phyloP scores from a whole-genome alignment of 139 green algal genomes.

The Chlamydomonas incerta region DNA sequence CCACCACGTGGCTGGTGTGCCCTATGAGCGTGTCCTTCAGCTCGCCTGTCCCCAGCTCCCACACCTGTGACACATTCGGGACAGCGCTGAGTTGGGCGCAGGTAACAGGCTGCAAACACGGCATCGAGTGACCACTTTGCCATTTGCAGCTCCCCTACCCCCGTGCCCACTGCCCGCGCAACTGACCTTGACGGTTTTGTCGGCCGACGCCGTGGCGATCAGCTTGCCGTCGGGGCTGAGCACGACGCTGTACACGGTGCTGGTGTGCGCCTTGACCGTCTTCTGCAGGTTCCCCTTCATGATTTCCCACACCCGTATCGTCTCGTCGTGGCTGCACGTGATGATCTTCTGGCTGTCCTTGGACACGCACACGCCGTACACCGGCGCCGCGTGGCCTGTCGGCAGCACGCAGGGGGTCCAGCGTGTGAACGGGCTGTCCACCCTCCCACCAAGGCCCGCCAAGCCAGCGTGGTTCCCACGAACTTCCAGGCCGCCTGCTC shows the following conservation, averaged over 20 bases:
- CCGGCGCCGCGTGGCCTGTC: constrained; percentile 51
- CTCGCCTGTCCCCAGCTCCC: constrained; percentile 47
- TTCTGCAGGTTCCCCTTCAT: constrained; percentile 55
- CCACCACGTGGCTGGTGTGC: constrained; percentile 56
- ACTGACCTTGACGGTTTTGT: constrained; percentile 51
- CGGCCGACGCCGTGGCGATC: constrained; percentile 50
- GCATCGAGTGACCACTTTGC: no score
- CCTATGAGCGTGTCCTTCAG: constrained; percentile 49
- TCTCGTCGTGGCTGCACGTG: constrained; percentile 52
- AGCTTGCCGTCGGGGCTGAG: constrained; percentile 51
- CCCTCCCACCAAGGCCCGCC: no score
- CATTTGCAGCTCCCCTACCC: no score
- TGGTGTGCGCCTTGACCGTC: constrained; percentile 51
- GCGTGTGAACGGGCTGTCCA: no score
- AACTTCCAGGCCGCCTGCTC: no score
- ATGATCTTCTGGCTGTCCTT: constrained; percentile 56
- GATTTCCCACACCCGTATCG: constrained; percentile 53
- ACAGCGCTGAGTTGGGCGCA: no score
- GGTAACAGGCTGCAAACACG: no score
- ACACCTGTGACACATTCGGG: constrained; percentile 24
- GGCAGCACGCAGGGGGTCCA: no score
- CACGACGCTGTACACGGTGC: constrained; percentile 55
- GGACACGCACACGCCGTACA: constrained; percentile 52
- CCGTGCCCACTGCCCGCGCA: no score
- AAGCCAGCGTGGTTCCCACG: no score